A percentile compares a stretch with the other conserved stretches of the same genome.
Conservation (phyloP, 352 stramenopile species). For the Pythium rishiriense region DNA sequence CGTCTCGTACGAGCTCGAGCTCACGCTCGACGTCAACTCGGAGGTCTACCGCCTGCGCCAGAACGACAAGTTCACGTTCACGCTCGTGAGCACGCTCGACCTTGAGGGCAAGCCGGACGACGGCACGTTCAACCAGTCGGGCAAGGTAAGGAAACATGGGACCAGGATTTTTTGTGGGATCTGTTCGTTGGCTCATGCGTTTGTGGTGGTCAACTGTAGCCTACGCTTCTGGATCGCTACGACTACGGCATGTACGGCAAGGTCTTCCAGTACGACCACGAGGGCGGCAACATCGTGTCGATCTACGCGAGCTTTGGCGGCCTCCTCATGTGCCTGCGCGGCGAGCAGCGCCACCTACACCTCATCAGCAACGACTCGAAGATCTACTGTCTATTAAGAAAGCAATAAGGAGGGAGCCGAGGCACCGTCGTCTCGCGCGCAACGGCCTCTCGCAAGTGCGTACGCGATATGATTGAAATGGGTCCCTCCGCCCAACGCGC, state of each 20-base stretch:
- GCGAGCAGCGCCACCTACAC: slow-evolving; percentile 96
- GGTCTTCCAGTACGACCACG: slow-evolving; percentile 97
- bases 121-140: slow-evolving; percentile 91
- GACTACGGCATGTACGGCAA: slow-evolving; percentile 99
- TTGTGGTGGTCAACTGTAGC: slow-evolving; percentile 23
- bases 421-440: background rate
- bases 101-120: slow-evolving; percentile 96
- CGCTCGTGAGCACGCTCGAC: slow-evolving; percentile 95
- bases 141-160: no score
- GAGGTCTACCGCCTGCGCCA: slow-evolving; percentile 96
- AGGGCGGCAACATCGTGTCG: slow-evolving; percentile 91
- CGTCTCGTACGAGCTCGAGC: slow-evolving; percentile 97
- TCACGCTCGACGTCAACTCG: slow-evolving; percentile 98
- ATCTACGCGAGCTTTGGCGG: slow-evolving; percentile 97
- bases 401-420: slow-evolving; percentile 55
- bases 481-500: no score
- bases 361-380: slow-evolving; percentile 97
- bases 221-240: slow-evolving; percentile 96
- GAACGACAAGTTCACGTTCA: slow-evolving; percentile 96
- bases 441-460: background rate
- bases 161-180: no score
- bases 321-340: slow-evolving; percentile 96
- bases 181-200: background rate
- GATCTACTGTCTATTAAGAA: slow-evolving; percentile 93
- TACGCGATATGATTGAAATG: background rate